A percentile compares a stretch with the other conserved stretches of the same genome.
These are phyloP conservation scores for Gossypium sturtianum DNA, from an alignment of 345 rosid genomes.

Conservation along the genomic window DNA sequence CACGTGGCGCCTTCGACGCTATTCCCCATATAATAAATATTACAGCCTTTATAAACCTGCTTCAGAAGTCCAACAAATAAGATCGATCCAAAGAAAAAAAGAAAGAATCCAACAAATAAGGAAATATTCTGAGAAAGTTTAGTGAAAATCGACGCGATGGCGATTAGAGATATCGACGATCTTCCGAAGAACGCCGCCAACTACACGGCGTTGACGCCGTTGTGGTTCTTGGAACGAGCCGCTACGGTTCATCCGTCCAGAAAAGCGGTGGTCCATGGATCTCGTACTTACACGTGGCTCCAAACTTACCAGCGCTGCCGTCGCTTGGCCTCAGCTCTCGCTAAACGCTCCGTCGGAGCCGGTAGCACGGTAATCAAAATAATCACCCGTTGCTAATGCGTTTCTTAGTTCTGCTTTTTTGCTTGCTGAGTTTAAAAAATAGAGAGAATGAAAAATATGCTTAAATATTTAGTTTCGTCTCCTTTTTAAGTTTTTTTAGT, in stretches of 20 bases:
- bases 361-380: conserved; percentile 59
- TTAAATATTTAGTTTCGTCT: not conserved
- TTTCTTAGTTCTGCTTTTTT: not conserved
- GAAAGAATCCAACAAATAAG: not conserved
- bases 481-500: not conserved
- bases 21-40: not conserved
- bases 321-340: conserved; percentile 80
- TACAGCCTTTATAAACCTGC: not conserved
- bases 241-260: conserved; percentile 73
- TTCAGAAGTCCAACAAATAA: not conserved
- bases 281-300: conserved; percentile 64
- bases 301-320: conserved; percentile 77
- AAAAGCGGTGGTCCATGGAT: conserved; percentile 60
- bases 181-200: conserved; percentile 78
- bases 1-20: not conserved
- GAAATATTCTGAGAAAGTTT: not conserved
- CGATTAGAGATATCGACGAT: conserved; percentile 63
- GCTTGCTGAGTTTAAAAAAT: not conserved
- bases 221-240: conserved; percentile 80
- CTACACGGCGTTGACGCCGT: conserved; percentile 81
- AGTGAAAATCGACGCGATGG: conserved; percentile 14
- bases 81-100: not conserved
- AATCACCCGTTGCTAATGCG: not conserved
- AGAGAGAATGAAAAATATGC: not conserved
- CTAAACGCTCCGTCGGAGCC: conserved; percentile 49